phyloP scores from a whole-genome alignment of 129 eudicot genomes.

The Flaveria bidentis region DNA sequence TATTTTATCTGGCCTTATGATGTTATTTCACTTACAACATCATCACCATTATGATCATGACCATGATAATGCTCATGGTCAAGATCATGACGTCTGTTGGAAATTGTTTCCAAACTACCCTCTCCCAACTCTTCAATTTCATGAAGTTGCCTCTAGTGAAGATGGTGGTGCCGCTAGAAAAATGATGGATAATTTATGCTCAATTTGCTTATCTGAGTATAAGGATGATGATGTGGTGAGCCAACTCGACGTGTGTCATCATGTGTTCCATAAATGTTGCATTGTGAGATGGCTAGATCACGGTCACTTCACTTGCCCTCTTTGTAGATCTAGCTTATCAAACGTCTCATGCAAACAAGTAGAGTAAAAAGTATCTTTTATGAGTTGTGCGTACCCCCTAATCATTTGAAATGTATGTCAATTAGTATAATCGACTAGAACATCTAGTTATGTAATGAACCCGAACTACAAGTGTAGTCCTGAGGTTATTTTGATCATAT shows the following conservation, averaged over 20 bases:
- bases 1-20: neutral
- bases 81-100: slow-evolving; percentile 1
- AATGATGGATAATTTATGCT: slow-evolving; percentile 45
- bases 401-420: neutral
- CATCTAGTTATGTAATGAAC: too few species aligned
- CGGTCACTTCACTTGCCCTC: slow-evolving; percentile 66
- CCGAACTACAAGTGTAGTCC: too few species aligned
- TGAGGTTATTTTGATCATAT: too few species aligned
- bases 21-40: slow-evolving; percentile 4
- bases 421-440: neutral
- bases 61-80: neutral
- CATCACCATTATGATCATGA: neutral
- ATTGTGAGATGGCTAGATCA: slow-evolving; percentile 50
- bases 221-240: slow-evolving; percentile 46
- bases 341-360: slow-evolving; percentile 22
- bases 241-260: slow-evolving; percentile 48
- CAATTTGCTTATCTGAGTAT: slow-evolving; percentile 58
- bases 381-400: neutral
- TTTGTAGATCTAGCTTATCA: slow-evolving; percentile 52
- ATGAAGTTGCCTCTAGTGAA: slow-evolving; percentile 28
- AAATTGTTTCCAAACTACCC: slow-evolving; percentile 13
- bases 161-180: neutral
- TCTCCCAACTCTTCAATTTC: slow-evolving; percentile 34
- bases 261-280: slow-evolving; percentile 57
- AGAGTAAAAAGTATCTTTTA: neutral